Conservation (phyloP, 2,329 filamentous ascomycete genomes). For the Dactylonectria macrodidyma region DNA sequence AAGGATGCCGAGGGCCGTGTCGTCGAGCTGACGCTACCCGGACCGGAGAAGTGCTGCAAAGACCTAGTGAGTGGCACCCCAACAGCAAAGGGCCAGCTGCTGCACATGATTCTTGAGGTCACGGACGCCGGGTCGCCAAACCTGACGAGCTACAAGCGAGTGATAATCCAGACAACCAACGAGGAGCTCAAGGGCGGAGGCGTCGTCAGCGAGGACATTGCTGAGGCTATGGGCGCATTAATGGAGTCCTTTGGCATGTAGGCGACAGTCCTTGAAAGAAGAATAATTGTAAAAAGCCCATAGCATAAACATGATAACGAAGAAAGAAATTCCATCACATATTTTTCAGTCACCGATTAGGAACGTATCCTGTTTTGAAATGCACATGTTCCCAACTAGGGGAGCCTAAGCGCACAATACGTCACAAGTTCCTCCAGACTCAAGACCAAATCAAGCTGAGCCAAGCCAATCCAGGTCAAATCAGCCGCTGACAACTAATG, state of each 20-base stretch:
- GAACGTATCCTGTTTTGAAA: background rate
- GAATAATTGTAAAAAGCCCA: background rate
- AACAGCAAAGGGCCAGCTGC: slow-evolving; percentile 57
- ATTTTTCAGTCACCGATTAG: background rate
- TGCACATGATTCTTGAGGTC: slow-evolving; percentile 67
- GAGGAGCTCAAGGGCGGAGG: slow-evolving; percentile 46
- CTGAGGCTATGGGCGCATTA: slow-evolving; percentile 21
- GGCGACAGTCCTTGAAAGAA: background rate
- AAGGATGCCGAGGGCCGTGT: slow-evolving; percentile 35
- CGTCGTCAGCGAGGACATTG: slow-evolving; percentile 34
- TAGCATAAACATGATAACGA: background rate
- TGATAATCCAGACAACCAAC: slow-evolving; percentile 55
- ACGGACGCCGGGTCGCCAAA: slow-evolving; percentile 59
- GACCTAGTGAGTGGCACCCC: slow-evolving; percentile 54
- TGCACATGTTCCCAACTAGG: too few species aligned
- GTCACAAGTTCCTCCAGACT: background rate
- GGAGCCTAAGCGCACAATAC: background rate
- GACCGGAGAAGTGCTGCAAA: slow-evolving; percentile 54
- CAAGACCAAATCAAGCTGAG: background rate
- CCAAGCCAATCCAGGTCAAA: background rate
- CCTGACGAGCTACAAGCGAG: slow-evolving; percentile 63
- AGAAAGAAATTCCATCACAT: background rate
- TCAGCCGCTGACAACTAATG: background rate
- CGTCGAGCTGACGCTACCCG: slow-evolving; percentile 57
- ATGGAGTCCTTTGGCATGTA: slow-evolving; percentile 5